These are phyloP conservation scores for Wickerhamiella shivajii DNA, from an alignment of 805 yeast species.

Conservation along the genomic window DNA sequence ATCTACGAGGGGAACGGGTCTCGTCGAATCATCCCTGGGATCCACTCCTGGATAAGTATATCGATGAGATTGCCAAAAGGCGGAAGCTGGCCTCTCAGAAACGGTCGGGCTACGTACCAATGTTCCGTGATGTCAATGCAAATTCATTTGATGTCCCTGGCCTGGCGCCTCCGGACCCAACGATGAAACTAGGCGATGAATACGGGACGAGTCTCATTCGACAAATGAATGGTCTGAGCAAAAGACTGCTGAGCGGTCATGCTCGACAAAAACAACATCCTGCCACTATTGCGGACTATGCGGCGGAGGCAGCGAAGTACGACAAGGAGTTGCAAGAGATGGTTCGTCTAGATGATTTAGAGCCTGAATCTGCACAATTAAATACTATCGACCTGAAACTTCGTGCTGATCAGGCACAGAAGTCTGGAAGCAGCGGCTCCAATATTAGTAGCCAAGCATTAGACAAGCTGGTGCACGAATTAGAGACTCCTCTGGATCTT, in stretches of 20 bases:
- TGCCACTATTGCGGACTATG: slow-evolving; percentile 29
- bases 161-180: slow-evolving; percentile 72
- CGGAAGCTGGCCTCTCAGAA: slow-evolving; percentile 20
- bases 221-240: slow-evolving; percentile 79
- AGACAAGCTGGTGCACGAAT: too few species aligned
- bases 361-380: slow-evolving; percentile 6
- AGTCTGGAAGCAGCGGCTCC: too few species aligned
- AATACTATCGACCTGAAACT: slow-evolving; percentile 10
- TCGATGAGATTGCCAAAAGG: slow-evolving; percentile 41
- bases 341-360: slow-evolving; percentile 20
- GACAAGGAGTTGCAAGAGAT: slow-evolving; percentile 17
- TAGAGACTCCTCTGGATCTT: too few species aligned
- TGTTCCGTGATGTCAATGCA: slow-evolving; percentile 64
- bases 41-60: slow-evolving; percentile 67
- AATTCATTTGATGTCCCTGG: slow-evolving; percentile 71
- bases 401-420: slow-evolving; percentile 23
- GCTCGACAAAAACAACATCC: slow-evolving; percentile 7
- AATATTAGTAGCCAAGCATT: too few species aligned
- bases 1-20: slow-evolving; percentile 77
- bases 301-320: slow-evolving; percentile 17
- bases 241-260: slow-evolving; percentile 52
- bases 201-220: slow-evolving; percentile 65
- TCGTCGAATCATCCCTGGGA: slow-evolving; percentile 70
- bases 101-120: slow-evolving; percentile 33
- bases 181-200: slow-evolving; percentile 57